Evolutionary conservation across 2,329 filamentous ascomycete genomes (phyloP).

Genomic region (Monilinia laxa): DNA sequence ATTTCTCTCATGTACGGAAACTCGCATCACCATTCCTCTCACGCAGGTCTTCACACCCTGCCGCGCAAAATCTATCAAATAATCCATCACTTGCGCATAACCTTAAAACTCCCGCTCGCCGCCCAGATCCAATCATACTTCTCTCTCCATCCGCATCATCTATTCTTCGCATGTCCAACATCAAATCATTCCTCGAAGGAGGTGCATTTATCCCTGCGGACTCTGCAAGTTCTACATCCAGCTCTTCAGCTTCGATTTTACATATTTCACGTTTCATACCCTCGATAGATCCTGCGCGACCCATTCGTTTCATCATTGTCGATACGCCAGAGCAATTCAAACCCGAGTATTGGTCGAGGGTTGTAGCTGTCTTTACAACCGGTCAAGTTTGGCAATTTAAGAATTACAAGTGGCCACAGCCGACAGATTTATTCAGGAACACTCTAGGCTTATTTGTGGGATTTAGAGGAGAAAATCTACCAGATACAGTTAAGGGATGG

Average conservation of each 20-base stretch:
- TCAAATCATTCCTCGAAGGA: constrained; percentile 87
- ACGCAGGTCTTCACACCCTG: constrained; percentile 51
- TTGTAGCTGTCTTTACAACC: constrained; percentile 96
- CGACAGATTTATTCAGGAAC: constrained; percentile 85
- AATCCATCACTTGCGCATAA: constrained; percentile 54
- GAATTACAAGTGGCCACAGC: constrained; percentile 91
- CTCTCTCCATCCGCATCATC: constrained; percentile 95
- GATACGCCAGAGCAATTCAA: constrained; percentile 94
- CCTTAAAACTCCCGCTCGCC: constrained; percentile 51
- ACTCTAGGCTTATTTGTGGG: constrained; percentile 86
- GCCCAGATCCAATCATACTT: constrained; percentile 86
- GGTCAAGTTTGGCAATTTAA: constrained; percentile 99
- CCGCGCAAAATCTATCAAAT: constrained; percentile 40
- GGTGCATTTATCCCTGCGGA: constrained; percentile 80
- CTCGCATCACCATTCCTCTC: constrained; percentile 74
- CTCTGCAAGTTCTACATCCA: constrained; percentile 57
- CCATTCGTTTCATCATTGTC: constrained; percentile 91
- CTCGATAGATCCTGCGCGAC: constrained; percentile 64
- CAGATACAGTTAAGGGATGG: constrained; percentile 77
- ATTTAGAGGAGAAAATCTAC: constrained; percentile 80
- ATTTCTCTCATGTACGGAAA: constrained; percentile 93
- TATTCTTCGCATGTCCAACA: constrained; percentile 90
- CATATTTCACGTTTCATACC: constrained; percentile 79
- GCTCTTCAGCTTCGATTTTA: constrained; percentile 73
- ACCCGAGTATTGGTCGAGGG: constrained; percentile 93